These are phyloP conservation scores for Populus hybrid DNA, from an alignment of 441 rosid species.

Conservation along the genomic window DNA sequence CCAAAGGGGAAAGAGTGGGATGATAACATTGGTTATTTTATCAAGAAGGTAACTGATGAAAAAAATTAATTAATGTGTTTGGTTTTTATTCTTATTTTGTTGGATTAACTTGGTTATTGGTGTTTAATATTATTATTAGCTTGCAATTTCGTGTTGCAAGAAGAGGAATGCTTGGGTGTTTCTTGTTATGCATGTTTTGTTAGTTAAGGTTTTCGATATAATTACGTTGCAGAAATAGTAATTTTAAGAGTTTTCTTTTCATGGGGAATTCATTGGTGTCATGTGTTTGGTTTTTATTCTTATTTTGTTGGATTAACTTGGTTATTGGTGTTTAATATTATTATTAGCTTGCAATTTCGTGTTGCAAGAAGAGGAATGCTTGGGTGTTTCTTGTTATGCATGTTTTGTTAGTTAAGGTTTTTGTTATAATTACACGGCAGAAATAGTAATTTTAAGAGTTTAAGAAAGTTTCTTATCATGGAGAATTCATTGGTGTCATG, in stretches of 20 bases:
- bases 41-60: slow-evolving; percentile 59
- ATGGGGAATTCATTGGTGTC: too few relatives aligned
- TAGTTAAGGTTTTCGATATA: not conserved
- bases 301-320: slow-evolving; percentile 2
- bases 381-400: not conserved
- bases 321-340: not conserved
- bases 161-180: not conserved
- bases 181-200: not conserved
- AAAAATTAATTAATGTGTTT: not conserved
- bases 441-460: not conserved
- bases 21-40: slow-evolving; percentile 69
- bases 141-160: not conserved
- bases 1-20: slow-evolving; percentile 46
- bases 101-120: slow-evolving; percentile 4
- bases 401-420: slow-evolving; percentile 4
- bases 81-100: not conserved
- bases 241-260: too few relatives aligned
- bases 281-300: not conserved
- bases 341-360: not conserved
- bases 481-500: not conserved
- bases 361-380: not conserved
- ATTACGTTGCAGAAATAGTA: too few relatives aligned
- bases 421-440: not conserved
- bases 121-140: not conserved
- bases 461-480: not conserved